A percentile compares a stretch with the other conserved stretches of the same genome.
Evolutionary conservation across 257 asterid species (phyloP).

Genomic region (Oldenlandia corymbosa): DNA sequence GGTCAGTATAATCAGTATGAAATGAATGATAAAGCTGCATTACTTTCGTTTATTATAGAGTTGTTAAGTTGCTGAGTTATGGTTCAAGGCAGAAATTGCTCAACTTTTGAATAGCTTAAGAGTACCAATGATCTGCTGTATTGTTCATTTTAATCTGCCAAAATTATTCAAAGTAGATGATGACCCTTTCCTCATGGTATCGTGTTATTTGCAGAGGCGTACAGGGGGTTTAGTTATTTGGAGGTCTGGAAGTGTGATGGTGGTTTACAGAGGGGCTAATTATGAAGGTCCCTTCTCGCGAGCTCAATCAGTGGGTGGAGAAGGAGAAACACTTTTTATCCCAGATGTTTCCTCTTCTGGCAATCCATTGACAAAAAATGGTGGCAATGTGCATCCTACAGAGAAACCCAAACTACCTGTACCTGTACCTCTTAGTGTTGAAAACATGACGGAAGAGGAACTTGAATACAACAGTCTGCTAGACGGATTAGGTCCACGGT

Average conservation of each 20-base stretch:
- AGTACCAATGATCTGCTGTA: not conserved
- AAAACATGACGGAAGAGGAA: slow-evolving; percentile 62
- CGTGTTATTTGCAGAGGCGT: slow-evolving; percentile 68
- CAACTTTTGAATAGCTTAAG: not conserved
- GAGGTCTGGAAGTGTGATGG: slow-evolving; percentile 99
- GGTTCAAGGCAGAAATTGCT: not conserved
- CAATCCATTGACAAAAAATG: slow-evolving; percentile 22
- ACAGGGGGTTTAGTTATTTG: slow-evolving; percentile 88
- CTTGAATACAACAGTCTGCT: slow-evolving; percentile 58
- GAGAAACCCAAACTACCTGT: slow-evolving; percentile 34
- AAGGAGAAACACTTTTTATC: slow-evolving; percentile 55
- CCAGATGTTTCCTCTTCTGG: slow-evolving; percentile 61
- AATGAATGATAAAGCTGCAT: not conserved
- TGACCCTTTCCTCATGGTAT: slow-evolving; percentile 6
- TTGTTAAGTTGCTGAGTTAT: not conserved
- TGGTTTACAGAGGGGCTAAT: slow-evolving; percentile 82
- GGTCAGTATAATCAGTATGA: slow-evolving; percentile 41
- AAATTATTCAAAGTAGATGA: not conserved
- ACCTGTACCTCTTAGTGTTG: slow-evolving; percentile 27
- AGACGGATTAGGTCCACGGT: slow-evolving; percentile 92
- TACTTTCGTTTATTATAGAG: slow-evolving; percentile 3
- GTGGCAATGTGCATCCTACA: slow-evolving; percentile 26
- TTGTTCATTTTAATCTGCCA: not conserved
- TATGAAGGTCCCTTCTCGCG: slow-evolving; percentile 72
- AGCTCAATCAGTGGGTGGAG: slow-evolving; percentile 40